Percentiles rank a stretch among this genome's conserved stretches.
Conservation (phyloP, 2,329 filamentous ascomycete species). For the Verticillium tricorpus region DNA sequence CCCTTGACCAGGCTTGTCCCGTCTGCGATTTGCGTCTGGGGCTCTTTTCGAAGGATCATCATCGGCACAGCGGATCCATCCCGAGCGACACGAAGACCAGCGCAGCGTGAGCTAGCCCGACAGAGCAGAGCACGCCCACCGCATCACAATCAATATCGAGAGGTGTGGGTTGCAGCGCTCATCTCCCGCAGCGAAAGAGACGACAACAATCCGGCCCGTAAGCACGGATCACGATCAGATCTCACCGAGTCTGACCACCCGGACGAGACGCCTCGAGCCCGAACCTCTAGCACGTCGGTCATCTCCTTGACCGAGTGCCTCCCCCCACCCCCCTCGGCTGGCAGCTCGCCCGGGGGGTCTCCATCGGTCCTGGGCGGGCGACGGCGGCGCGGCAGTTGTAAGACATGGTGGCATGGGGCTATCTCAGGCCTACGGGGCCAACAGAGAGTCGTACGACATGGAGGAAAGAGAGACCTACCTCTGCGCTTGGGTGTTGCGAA, state of each 20-base stretch:
- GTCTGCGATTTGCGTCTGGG: background rate
- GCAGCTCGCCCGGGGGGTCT: background rate
- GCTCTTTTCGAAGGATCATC: background rate
- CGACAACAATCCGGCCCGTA: background rate
- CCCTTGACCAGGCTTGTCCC: background rate
- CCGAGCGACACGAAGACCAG: background rate
- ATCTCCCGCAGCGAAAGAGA: background rate
- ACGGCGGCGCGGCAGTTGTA: background rate
- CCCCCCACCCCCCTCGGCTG: background rate
- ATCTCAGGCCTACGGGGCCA: too few species aligned
- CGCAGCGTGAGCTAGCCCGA: background rate
- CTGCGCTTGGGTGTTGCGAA: background rate
- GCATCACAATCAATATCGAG: background rate
- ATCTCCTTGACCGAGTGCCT: background rate
- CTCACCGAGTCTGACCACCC: background rate
- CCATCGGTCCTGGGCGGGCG: background rate
- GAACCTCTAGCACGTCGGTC: background rate
- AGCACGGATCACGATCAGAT: background rate
- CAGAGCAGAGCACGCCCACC: background rate
- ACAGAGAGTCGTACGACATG: background rate
- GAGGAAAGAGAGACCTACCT: background rate
- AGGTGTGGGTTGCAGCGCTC: background rate
- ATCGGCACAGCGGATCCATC: background rate
- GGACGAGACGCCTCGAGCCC: background rate
- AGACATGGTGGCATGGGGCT: background rate